Evolutionary conservation across 768 basidiomycete genomes (phyloP), one percentile per base, ranked within the genome.

Genomic region (Tephrocybe sp.): DNA sequence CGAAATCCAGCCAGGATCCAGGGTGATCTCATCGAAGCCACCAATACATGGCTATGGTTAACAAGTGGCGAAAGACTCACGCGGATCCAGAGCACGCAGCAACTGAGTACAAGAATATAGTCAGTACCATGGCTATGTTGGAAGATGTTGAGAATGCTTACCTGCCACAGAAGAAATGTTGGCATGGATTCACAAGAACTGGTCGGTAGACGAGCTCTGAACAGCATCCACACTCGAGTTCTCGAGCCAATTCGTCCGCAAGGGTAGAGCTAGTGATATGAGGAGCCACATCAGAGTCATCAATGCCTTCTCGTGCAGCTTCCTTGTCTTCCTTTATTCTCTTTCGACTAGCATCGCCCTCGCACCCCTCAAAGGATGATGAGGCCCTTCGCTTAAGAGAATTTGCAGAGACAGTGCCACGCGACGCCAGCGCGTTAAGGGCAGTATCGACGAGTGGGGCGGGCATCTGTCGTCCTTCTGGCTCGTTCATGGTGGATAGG

Each of bases 131-230:
- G 8, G 34, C 15, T 34, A 43, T 39, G 25, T 8, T 8, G 30
- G 15, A 56, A 33, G 24, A 37, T 25, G 20, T 18, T 24, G 43
- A 23, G 30, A 18, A 39, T 15, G 43, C 59, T 71, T 52, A 90
- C 89, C 90, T 91, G 67, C 91, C 91, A 62, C 91, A 93, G 64
- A 92, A 93, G 76, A 88, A 91, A 74, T 93, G 91, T 59, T 92
- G 88, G 65, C 91, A 93, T 25, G 91, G 91, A 30, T 79, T 76
- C 45, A 93, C 88, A 24, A 91, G 72, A 14, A 93, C 90, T 2
- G 91, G 91, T 53, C 81, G 76, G 68, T 93, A 91, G 52, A 88
- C 84, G 37, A 93, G 74, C 51, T 83, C 90, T 15, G 88, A 79
- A 67, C 91, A 93, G 64, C 91, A 93, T 18, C 88, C 91, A 59